Conservation (phyloP, 306 rosid genomes). For the Betula pendula region DNA sequence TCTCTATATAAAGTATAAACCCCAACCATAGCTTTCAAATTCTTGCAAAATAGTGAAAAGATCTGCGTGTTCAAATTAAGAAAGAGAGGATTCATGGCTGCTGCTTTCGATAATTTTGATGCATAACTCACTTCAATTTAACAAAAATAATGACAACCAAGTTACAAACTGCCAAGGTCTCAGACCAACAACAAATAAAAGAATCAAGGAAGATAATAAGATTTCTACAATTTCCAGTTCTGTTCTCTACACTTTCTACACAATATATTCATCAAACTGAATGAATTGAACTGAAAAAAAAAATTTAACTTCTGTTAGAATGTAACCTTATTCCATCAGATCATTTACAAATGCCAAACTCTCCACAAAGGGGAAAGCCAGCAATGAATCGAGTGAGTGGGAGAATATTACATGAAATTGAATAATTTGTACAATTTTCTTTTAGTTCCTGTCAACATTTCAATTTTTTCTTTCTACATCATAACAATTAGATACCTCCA, state of each 20-base stretch:
- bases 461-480: constrained; percentile 48
- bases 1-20: too few relatives aligned
- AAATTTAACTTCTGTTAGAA: constrained; percentile 37
- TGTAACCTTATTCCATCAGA: constrained; percentile 53
- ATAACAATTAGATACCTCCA: constrained; percentile 41
- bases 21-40: background rate
- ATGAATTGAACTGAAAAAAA: constrained; percentile 38
- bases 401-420: constrained; percentile 64
- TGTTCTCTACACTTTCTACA: constrained; percentile 21
- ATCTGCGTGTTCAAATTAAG: background rate
- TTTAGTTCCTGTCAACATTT: constrained; percentile 47
- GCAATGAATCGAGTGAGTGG: constrained; percentile 63
- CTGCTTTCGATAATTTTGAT: too few relatives aligned
- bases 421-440: constrained; percentile 67
- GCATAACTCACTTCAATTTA: too few relatives aligned
- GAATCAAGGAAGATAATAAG: constrained; percentile 11
- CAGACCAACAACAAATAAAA: constrained; percentile 6
- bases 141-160: too few relatives aligned
- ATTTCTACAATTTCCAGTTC: constrained; percentile 14
- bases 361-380: constrained; percentile 34
- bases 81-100: too few relatives aligned
- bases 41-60: background rate
- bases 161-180: background rate
- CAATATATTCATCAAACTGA: constrained; percentile 31
- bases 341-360: constrained; percentile 76